These are phyloP conservation scores for Skeletonema menzelii DNA, from an alignment of 108 stramenopile species.

Conservation along the genomic window DNA sequence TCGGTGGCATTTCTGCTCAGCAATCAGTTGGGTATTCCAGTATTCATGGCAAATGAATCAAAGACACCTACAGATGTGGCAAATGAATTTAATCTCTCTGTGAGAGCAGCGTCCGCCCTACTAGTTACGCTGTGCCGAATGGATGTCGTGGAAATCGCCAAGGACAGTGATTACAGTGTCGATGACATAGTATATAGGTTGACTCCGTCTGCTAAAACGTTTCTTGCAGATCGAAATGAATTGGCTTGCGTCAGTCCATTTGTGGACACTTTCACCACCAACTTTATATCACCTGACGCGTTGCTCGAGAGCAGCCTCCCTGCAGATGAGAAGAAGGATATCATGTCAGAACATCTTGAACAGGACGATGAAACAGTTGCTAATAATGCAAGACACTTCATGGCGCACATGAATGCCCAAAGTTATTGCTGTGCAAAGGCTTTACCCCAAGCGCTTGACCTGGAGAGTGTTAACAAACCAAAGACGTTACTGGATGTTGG, in stretches of 20 bases:
- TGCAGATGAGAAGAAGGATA: slow-evolving; percentile 10
- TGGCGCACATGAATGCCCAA: slow-evolving; percentile 14
- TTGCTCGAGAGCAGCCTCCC: neutral
- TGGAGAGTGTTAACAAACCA: neutral
- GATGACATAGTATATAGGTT: slow-evolving; percentile 2
- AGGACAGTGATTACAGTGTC: slow-evolving; percentile 8
- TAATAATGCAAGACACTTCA: slow-evolving; percentile 13
- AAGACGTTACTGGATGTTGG: slow-evolving; percentile 4
- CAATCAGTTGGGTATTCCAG: slow-evolving; percentile 6
- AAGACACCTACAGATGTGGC: slow-evolving; percentile 7
- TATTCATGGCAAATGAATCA: neutral
- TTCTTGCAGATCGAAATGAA: neutral
- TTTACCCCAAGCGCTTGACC: neutral
- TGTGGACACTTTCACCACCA: slow-evolving; percentile 1
- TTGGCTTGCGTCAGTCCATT: slow-evolving; percentile 3
- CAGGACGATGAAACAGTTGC: neutral
- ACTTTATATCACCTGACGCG: slow-evolving; percentile 1
- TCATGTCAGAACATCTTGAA: slow-evolving; percentile 7
- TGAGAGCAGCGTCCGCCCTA: slow-evolving; percentile 2
- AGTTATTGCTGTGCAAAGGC: slow-evolving; percentile 16
- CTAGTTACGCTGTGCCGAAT: slow-evolving; percentile 6
- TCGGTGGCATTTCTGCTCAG: slow-evolving; percentile 7
- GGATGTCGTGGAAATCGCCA: neutral
- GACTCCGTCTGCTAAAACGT: slow-evolving; percentile 6
- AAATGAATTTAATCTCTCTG: slow-evolving; percentile 5